Base-by-base conservation (phyloP, 1,139 yeast species). In the Komagataea norvegica region DNA sequence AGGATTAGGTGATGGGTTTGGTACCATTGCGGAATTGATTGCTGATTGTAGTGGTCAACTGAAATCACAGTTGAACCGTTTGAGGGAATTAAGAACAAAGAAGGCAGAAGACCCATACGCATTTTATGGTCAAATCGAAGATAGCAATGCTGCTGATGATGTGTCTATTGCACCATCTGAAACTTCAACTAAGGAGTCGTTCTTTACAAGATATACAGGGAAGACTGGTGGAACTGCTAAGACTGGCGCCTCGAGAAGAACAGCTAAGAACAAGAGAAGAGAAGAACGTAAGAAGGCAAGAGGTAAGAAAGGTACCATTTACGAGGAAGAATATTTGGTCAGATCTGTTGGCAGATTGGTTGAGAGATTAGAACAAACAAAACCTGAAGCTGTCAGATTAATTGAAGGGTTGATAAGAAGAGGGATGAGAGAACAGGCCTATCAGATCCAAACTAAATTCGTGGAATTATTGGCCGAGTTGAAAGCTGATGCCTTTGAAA, bases 201-300 rank as follows among this genome's bases (percentile, higher is more conserved):
- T 89, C 59, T 85, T 88, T 63, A 91, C 98, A 0, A 74, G 95
- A 56, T 91, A 91, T 60, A 91, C 99, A 0, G 97, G 97, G 47
- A 88, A 89, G 61, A 88, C 97, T 1, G 72, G 83, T 1, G 95
- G 96, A 17, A 91, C 98, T 4, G 98, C 97, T 5, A 84, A 85
- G 58, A 91, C 98, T 0, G 96, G 97, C 19, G 96, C 93, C 2
- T 82, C 96, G 0, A 76, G 98, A 61, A 76, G 82, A 54, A 88
- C 98, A 0, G 74, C 94, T 8, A 93, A 91, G 64, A 91, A 89
- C 61, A 77, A 79, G 46, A 86, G 96, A 60, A 77, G 98, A 52
- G 96, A 91, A 61, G 98, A 91, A 59, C 78, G 98, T 54, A 93
- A 93, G 65, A 75, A 79, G 46, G 99, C 98, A 2, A 78, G 95